Evolutionary conservation across 73 alveolate species (phyloP), one percentile per base, ranked within the genome.

Genomic region (Urostyla sp.): DNA sequence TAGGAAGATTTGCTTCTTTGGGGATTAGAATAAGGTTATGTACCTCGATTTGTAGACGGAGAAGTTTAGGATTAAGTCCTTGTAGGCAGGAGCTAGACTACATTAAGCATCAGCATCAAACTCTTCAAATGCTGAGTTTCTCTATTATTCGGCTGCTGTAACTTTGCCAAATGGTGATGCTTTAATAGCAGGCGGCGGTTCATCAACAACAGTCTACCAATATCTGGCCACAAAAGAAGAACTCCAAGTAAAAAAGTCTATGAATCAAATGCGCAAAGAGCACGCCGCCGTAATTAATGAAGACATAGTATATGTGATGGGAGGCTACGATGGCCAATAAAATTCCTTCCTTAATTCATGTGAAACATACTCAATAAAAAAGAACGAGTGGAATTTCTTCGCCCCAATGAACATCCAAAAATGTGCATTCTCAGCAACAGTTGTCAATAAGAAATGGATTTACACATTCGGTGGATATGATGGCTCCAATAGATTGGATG

Each of bases 401-500:
- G 86, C 96, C 31, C 80, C 91, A 18, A 72, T 90, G 94, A 72
- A 85, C 44, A 91, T 91, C 63, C 58, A 80, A 28, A 87, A 86
- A 56, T 92, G 98, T 59, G 98, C 98, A 1, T 92, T 92, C 83
- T 72, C 92, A 3, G 98, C 98, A 0, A 89, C 96, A 23, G 80
- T 78, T 7, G 98, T 85, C 15, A 83, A 82, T 23, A 90, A 82
- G 61, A 90, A 75, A 48, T 90, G 44, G 45, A 92, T 92, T 38
- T 92, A 84, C 72, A 92, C 92, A 0, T 92, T 92, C 48, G 98
- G 98, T 11, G 98, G 98, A 3, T 92, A 85, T 57, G 98, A 92
- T 81, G 98, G 98, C 3, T 69, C 86, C 23, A 89, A 90, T 46
- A 90, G 98, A 90, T 56, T 92, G 44, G 92, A 87, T 35, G 87